Conservation (phyloP, 805 yeast species). For the Hanseniaspora mollemarum region DNA sequence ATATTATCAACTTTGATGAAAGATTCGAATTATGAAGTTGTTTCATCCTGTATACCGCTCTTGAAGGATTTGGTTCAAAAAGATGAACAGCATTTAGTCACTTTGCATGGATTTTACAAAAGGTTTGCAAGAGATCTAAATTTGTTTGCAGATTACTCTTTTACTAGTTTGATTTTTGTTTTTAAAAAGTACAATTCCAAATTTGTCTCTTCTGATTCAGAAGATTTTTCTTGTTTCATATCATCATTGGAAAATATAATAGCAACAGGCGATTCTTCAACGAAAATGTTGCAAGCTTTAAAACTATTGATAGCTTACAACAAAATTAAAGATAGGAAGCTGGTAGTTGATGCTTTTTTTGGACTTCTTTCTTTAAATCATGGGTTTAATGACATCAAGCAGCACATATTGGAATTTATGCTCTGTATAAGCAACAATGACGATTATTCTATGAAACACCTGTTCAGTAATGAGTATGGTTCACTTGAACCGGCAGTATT, state of each 20-base stretch:
- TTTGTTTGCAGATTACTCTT: conserved; percentile 65
- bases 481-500: conserved; percentile 47
- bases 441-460: conserved; percentile 9
- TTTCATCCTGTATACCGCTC: conserved; percentile 55
- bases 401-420: not conserved
- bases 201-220: conserved; percentile 34
- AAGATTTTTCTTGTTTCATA: conserved; percentile 44
- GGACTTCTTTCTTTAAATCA: not conserved
- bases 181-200: conserved; percentile 54
- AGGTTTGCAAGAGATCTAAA: conserved; percentile 39
- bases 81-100: conserved; percentile 35
- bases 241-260: conserved; percentile 22
- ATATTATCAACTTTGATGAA: conserved; percentile 43
- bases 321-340: not conserved
- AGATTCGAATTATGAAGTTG: conserved; percentile 58
- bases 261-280: conserved; percentile 19
- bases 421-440: not conserved
- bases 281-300: not conserved
- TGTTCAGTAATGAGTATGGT: conserved; percentile 31
- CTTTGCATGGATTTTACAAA: conserved; percentile 62
- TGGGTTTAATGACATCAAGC: not conserved
- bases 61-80: conserved; percentile 44
- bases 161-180: conserved; percentile 45
- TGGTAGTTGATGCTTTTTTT: conserved; percentile 1
- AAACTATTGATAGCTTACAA: not conserved